Evolutionary conservation across 192 early-diverging fungal species (phyloP), one percentile per base, ranked within the genome.

Genomic region (Backusella macrospora): DNA sequence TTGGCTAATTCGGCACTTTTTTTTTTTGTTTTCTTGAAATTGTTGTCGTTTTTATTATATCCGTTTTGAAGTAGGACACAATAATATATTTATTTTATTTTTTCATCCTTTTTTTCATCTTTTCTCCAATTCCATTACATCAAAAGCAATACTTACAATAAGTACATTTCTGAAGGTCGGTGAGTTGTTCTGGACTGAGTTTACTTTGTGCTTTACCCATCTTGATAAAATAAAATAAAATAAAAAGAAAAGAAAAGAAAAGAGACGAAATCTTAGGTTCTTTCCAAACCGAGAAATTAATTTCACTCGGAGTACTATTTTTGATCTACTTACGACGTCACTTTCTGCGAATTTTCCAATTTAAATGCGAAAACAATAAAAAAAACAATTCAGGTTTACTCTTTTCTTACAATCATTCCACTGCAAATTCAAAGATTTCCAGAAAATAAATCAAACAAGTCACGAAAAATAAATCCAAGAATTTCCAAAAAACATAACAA

Each of bases 201-300:
- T 95, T 96, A 83, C 91, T 93, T 84, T 92, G 86, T 70, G 95
- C 85, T 85, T 93, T 94, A 44, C 93, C 95, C 95, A 96, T 95
- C 26, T 46, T 65, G 0, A 70, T 16, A 66, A 48, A 26, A 45
- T 7, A 38, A 68, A 37, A 68, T n/a, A n/a, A 34, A 37, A 16
- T 26, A 69, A 46, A 69, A 21, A 14, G 45, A 47, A 5, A 68
- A 5, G 13, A 15, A 18, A 4, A 37, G 16, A 42, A 44, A 43
- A 12, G 10, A 45, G 10, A 21, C 16, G 18, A 42, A 18, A 68
- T 21, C 21, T 42, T 44, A 39, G 43, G 26, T 14, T 45, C 66
- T 68, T 55, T 10, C 52, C 52, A 55, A 55, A 55, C 52, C 52
- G 21, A 55, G 52, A 55, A 55, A 55, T 55, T 21, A 55, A 55